These are phyloP conservation scores for Hyphopichia buzzinii DNA, from an alignment of 1,139 yeast species.

Conservation along the genomic window DNA sequence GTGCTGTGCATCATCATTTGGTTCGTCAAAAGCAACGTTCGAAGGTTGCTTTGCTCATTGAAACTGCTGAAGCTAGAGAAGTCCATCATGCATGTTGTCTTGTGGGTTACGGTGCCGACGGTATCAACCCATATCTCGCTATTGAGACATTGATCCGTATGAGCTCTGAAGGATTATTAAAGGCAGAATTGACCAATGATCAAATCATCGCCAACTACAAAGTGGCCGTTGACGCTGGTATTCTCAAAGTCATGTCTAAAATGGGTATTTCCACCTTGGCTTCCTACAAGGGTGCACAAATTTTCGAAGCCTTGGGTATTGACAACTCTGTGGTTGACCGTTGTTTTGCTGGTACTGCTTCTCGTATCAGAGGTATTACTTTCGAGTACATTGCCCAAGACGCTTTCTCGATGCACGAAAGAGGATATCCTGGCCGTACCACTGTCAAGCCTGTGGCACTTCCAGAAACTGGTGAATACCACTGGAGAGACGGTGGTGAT, in stretches of 20 bases:
- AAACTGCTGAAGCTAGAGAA: slow-evolving; percentile 97
- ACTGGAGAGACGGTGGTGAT: slow-evolving; percentile 99
- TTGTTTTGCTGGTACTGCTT: slow-evolving; percentile 96
- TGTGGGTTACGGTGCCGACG: slow-evolving; percentile 97
- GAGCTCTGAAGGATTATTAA: slow-evolving; percentile 76
- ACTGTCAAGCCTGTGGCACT: slow-evolving; percentile 71
- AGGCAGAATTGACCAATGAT: slow-evolving; percentile 56
- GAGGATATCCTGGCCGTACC: slow-evolving; percentile 81
- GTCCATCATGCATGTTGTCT: slow-evolving; percentile 94
- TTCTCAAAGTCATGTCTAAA: slow-evolving; percentile 95
- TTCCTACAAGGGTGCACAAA: slow-evolving; percentile 97
- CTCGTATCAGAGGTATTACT: slow-evolving; percentile 93
- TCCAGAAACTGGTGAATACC: slow-evolving; percentile 96
- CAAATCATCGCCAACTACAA: slow-evolving; percentile 73
- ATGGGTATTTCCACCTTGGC: slow-evolving; percentile 99
- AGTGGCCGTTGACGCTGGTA: slow-evolving; percentile 83
- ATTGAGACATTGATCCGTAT: slow-evolving; percentile 85
- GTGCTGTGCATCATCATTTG: slow-evolving; percentile 95
- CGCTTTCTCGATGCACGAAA: slow-evolving; percentile 88
- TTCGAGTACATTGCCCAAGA: slow-evolving; percentile 96
- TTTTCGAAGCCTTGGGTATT: slow-evolving; percentile 93
- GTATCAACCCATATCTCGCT: slow-evolving; percentile 89
- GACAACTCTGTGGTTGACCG: slow-evolving; percentile 94
- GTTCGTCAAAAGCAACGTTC: slow-evolving; percentile 96
- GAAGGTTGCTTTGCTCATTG: slow-evolving; percentile 85